Conservation (phyloP, 2,329 filamentous ascomycete genomes). For the Cylindrodendrum hubeiense region DNA sequence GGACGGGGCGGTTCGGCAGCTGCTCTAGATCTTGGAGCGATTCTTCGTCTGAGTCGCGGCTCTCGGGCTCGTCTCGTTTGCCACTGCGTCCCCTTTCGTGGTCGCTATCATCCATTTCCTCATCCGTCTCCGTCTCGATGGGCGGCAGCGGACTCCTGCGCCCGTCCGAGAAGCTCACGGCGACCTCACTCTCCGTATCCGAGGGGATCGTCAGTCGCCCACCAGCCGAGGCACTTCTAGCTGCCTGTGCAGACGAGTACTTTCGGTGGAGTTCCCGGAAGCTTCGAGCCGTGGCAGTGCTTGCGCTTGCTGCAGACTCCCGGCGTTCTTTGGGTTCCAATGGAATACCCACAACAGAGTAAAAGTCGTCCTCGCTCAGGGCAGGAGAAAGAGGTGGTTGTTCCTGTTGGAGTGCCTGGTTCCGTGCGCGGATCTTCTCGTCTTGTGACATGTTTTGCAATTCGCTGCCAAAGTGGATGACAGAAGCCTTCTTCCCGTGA, state of each 20-base stretch:
- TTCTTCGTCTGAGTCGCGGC: constrained; percentile 46
- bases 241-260: constrained; percentile 66
- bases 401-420: constrained; percentile 59
- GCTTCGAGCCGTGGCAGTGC: constrained; percentile 75
- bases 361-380: constrained; percentile 62
- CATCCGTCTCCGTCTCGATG: constrained; percentile 58
- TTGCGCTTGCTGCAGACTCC: constrained; percentile 73
- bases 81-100: constrained; percentile 33
- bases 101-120: constrained; percentile 36
- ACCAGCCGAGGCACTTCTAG: constrained; percentile 55
- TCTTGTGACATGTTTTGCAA: constrained; percentile 83
- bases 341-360: constrained; percentile 61
- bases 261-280: constrained; percentile 73
- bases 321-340: constrained; percentile 64
- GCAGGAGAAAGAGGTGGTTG: constrained; percentile 51
- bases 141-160: constrained; percentile 67
- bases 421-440: constrained; percentile 76
- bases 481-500: constrained; percentile 97
- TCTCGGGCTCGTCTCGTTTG: constrained; percentile 46
- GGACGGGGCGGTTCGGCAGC: constrained; percentile 45
- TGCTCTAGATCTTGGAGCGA: constrained; percentile 45
- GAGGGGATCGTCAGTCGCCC: constrained; percentile 62
- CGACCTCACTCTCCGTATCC: constrained; percentile 71
- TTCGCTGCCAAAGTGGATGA: constrained; percentile 96
- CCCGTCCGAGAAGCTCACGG: constrained; percentile 71